Percentiles rank a stretch among this genome's conserved stretches.
Evolutionary conservation across 2,329 filamentous ascomycete genomes (phyloP).

Genomic region (Penicillium sp.): DNA sequence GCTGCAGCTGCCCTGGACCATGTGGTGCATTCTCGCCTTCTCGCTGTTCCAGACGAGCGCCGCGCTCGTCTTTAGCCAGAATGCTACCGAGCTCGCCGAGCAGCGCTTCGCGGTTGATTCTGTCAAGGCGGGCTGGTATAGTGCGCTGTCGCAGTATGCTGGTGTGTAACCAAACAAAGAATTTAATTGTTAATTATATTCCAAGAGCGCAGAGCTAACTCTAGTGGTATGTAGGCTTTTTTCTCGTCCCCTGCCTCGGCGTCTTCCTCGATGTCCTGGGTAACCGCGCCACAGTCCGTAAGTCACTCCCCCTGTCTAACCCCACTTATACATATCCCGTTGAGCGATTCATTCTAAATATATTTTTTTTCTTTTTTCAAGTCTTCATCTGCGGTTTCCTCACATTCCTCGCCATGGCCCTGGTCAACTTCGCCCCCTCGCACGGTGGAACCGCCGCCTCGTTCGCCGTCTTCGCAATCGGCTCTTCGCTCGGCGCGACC

Average conservation of each 20-base stretch:
- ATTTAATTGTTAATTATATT: background rate
- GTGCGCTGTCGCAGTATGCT: constrained; percentile 60
- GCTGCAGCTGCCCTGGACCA: constrained; percentile 63
- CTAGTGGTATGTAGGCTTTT: constrained; percentile 48
- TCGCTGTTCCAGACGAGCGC: constrained; percentile 64
- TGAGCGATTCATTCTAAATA: background rate
- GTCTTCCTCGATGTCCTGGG: constrained; percentile 63
- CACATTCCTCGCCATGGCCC: constrained; percentile 59
- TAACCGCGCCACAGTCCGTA: constrained; percentile 54
- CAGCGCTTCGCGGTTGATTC: constrained; percentile 61
- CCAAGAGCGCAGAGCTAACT: background rate
- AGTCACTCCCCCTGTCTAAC: constrained; percentile 34
- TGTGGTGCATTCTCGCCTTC: constrained; percentile 61
- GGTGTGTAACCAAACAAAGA: constrained; percentile 29
- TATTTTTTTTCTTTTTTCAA: constrained; percentile 9
- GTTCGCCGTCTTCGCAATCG: constrained; percentile 65
- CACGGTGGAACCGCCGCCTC: constrained; percentile 60
- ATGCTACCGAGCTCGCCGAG: constrained; percentile 66
- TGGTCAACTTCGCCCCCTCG: constrained; percentile 58
- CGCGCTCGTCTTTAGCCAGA: constrained; percentile 59
- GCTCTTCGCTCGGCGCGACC: constrained; percentile 60
- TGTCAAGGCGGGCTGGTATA: constrained; percentile 66
- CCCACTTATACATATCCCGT: background rate
- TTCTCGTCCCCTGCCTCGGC: constrained; percentile 62
- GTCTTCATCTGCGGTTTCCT: constrained; percentile 53